phyloP scores from a whole-genome alignment of 495 filamentous ascomycete species.

The Aspergillus sclerotioniger region DNA sequence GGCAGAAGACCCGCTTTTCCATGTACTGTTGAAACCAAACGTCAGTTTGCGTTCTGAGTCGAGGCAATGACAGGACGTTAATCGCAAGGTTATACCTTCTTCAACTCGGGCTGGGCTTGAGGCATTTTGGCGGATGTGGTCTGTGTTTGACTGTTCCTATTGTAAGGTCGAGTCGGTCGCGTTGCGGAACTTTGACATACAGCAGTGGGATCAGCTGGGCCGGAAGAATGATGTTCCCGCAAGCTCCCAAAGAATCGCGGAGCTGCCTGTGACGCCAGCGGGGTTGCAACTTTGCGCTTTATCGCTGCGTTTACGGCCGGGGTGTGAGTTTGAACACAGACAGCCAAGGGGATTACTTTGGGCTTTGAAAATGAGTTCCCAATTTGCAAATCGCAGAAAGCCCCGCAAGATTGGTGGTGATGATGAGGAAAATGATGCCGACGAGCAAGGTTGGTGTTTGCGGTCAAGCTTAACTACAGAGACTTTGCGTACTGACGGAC shows the following conservation, averaged over 20 bases:
- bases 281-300: not conserved
- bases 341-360: not conserved
- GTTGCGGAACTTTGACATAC: conserved; percentile 29
- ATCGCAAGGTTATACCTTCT: conserved; percentile 65
- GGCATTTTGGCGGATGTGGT: conserved; percentile 67
- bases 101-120: conserved; percentile 97
- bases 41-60: conserved; percentile 13
- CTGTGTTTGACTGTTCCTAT: conserved; percentile 11
- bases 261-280: conserved; percentile 4
- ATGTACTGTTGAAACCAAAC: conserved; percentile 71
- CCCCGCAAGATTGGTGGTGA: conserved; percentile 70
- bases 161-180: conserved; percentile 16
- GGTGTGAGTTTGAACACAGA: not conserved
- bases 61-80: not conserved
- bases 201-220: conserved; percentile 30
- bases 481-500: conserved; percentile 13
- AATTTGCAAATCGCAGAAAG: conserved; percentile 67
- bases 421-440: conserved; percentile 57
- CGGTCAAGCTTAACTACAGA: not conserved
- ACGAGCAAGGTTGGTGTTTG: conserved; percentile 31
- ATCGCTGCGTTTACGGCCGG: not conserved
- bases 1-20: conserved; percentile 97
- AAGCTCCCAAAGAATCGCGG: conserved; percentile 19
- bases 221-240: conserved; percentile 39
- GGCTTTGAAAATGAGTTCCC: conserved; percentile 54